A percentile compares a stretch with the other conserved stretches of the same genome.
phyloP scores from a whole-genome alignment of 2,329 filamentous ascomycete genomes.

The Hypoxylon sp. region DNA sequence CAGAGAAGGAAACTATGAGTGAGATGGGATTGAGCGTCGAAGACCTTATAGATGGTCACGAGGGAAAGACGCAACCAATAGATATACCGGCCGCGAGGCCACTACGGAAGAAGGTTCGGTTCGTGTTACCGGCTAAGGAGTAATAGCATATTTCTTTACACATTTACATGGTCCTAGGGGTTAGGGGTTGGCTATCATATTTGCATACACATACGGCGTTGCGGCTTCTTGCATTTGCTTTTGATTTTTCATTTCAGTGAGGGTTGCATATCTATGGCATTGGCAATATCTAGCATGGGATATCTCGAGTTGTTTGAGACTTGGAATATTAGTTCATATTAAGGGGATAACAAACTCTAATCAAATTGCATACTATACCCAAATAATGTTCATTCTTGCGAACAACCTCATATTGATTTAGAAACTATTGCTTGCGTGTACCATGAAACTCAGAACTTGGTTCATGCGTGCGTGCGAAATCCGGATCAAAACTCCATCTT shows the following conservation, averaged over 20 bases:
- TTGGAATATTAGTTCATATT: conserved; percentile 9
- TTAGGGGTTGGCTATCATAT: conserved; percentile 14
- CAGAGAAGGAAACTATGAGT: conserved; percentile 61
- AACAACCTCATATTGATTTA: not conserved
- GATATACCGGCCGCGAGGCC: conserved; percentile 58
- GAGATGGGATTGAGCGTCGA: conserved; percentile 51
- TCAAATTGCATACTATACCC: conserved; percentile 17
- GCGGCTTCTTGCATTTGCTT: conserved; percentile 26
- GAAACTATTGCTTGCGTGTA: too few relatives aligned
- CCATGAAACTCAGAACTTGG: not conserved
- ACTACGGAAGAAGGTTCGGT: conserved; percentile 66
- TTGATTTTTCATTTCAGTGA: conserved; percentile 13
- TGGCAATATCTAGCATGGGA: conserved; percentile 24
- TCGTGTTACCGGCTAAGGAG: conserved; percentile 58
- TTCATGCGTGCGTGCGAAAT: conserved; percentile 1
- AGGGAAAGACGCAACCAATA: conserved; percentile 47
- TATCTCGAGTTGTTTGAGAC: conserved; percentile 9
- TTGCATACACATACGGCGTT: conserved; percentile 33
- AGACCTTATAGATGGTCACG: conserved; percentile 41
- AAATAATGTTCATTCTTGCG: not conserved
- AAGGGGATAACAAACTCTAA: conserved; percentile 25
- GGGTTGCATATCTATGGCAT: conserved; percentile 24
- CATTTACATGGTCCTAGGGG: conserved; percentile 15
- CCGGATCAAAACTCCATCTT: conserved; percentile 13
- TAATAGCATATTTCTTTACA: conserved; percentile 31